phyloP scores from a whole-genome alignment of 2,329 filamentous ascomycete genomes.

The Botrytis porri region DNA sequence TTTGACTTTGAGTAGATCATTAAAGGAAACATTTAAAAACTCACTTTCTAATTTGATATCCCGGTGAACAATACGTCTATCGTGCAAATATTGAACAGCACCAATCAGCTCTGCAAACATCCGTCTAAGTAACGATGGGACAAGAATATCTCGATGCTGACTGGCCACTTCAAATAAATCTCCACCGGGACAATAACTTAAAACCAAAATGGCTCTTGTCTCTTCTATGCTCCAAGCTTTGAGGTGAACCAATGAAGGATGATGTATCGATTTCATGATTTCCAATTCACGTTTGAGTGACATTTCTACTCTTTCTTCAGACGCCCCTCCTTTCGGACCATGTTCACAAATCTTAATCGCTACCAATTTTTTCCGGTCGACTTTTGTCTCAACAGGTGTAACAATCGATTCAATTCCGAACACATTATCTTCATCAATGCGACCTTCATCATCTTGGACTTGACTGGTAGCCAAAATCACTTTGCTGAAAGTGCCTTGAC shows the following conservation, averaged over 20 bases:
- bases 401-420: conserved; percentile 33
- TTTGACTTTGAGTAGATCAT: neutral
- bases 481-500: conserved; percentile 92
- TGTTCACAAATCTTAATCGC: conserved; percentile 96
- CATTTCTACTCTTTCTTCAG: conserved; percentile 88
- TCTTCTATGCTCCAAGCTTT: conserved; percentile 88
- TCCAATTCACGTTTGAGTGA: conserved; percentile 93
- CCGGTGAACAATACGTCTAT: conserved; percentile 83
- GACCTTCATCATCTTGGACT: conserved; percentile 49
- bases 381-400: conserved; percentile 40
- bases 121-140: conserved; percentile 67
- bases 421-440: conserved; percentile 39
- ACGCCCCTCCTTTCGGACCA: conserved; percentile 87
- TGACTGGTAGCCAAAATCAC: conserved; percentile 89
- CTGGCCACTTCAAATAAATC: conserved; percentile 93
- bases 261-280: conserved; percentile 82
- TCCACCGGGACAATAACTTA: conserved; percentile 90
- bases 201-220: conserved; percentile 75
- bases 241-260: conserved; percentile 86
- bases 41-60: conserved; percentile 98
- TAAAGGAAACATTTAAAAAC: conserved; percentile 39
- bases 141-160: conserved; percentile 64
- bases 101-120: conserved; percentile 88
- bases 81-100: conserved; percentile 82
- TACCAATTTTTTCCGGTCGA: conserved; percentile 76